These are phyloP conservation scores for Pythium insidiosum DNA, from an alignment of 352 stramenopile genomes.

Conservation along the genomic window DNA sequence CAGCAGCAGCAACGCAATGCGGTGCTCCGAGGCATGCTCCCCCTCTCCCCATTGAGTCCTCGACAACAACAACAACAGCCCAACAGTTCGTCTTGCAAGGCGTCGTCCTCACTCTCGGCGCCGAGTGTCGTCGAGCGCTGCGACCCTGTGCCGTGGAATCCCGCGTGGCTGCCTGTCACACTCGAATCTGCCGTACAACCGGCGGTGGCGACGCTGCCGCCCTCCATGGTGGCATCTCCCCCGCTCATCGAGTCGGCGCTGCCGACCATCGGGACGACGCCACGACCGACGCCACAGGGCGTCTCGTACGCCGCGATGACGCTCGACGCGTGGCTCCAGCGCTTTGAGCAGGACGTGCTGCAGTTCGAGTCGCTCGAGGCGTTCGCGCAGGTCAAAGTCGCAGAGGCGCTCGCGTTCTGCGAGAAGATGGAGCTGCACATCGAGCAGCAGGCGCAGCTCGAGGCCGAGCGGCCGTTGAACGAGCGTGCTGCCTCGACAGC, in stretches of 20 bases:
- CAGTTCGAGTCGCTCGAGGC: slow-evolving; percentile 40
- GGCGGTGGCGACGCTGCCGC: too few species aligned
- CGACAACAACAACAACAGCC: neutral
- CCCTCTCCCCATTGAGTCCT: slow-evolving; percentile 19
- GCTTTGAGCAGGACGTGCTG: slow-evolving; percentile 33
- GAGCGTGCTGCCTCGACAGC: neutral
- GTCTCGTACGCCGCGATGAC: slow-evolving; percentile 14
- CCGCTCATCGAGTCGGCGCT: neutral
- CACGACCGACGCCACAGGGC: neutral
- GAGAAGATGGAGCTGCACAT: slow-evolving; percentile 27
- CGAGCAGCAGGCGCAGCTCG: slow-evolving; percentile 10
- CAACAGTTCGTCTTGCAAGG: too few species aligned
- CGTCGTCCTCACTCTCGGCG: too few species aligned
- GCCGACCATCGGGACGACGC: neutral
- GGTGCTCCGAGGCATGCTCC: slow-evolving; percentile 17
- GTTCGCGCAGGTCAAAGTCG: slow-evolving; percentile 39
- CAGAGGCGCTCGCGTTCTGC: slow-evolving; percentile 33
- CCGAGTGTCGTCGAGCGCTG: neutral
- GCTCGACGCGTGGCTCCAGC: slow-evolving; percentile 33
- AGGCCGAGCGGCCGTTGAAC: neutral
- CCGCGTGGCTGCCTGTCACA: slow-evolving; percentile 18
- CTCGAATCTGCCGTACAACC: slow-evolving; percentile 4
- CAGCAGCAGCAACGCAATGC: slow-evolving; percentile 26
- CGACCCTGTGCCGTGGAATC: slow-evolving; percentile 22
- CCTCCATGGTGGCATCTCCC: too few species aligned